These are phyloP conservation scores for Murraya paniculata DNA, from an alignment of 345 rosid genomes.

Conservation along the genomic window DNA sequence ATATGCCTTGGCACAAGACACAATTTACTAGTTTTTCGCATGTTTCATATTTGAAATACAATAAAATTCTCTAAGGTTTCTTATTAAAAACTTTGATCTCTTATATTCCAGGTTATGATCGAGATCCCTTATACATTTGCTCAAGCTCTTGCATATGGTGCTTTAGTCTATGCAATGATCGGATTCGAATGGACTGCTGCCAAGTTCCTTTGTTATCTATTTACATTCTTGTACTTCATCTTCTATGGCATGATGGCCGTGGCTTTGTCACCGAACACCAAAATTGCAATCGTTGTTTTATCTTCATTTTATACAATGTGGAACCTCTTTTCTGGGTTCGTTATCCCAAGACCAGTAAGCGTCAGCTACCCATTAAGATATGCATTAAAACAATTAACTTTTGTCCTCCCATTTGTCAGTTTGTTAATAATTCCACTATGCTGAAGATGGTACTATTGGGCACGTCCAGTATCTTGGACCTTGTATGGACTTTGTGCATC, in stretches of 20 bases:
- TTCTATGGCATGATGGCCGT: slow-evolving; percentile 68
- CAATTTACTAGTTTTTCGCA: slow-evolving; percentile 19
- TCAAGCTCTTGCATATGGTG: slow-evolving; percentile 40
- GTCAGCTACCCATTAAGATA: background rate
- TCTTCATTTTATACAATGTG: slow-evolving; percentile 49
- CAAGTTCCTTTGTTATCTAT: slow-evolving; percentile 63
- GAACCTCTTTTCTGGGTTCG: slow-evolving; percentile 68
- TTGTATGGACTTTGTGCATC: slow-evolving; percentile 40
- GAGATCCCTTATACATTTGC: slow-evolving; percentile 54
- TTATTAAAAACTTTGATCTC: background rate
- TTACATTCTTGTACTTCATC: slow-evolving; percentile 64
- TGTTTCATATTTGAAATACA: background rate
- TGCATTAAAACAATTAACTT: no score
- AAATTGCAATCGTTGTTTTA: slow-evolving; percentile 50
- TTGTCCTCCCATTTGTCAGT: no score
- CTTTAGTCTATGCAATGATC: slow-evolving; percentile 55
- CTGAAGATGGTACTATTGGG: slow-evolving; percentile 59
- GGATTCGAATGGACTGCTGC: slow-evolving; percentile 54
- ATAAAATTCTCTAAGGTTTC: slow-evolving; percentile 22
- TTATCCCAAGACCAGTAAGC: slow-evolving; percentile 35
- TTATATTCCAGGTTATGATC: slow-evolving; percentile 9
- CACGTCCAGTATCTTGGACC: slow-evolving; percentile 44
- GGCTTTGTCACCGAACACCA: slow-evolving; percentile 56
- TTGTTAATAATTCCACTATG: slow-evolving; percentile 19
- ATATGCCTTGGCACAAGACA: slow-evolving; percentile 65